Evolutionary conservation across 768 basidiomycete species (phyloP).

Genomic region (Omphalotus guepiniiformis): DNA sequence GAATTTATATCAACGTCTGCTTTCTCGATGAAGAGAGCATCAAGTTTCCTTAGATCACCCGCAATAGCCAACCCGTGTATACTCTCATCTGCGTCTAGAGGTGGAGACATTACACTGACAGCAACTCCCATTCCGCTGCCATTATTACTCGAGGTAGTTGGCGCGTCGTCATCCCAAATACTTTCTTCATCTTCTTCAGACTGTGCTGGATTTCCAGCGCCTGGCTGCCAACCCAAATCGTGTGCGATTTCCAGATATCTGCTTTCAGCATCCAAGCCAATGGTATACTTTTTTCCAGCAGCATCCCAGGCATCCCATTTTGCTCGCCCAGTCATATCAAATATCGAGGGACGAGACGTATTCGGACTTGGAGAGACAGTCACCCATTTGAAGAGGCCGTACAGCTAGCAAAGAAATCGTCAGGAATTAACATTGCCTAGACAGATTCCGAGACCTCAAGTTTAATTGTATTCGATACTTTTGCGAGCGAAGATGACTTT

Average conservation of each 20-base stretch:
- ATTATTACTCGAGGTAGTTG: slow-evolving; percentile 22
- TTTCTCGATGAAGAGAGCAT: slow-evolving; percentile 36
- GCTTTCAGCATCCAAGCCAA: slow-evolving; percentile 46
- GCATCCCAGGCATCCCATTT: slow-evolving; percentile 86
- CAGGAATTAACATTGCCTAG: slow-evolving; percentile 11
- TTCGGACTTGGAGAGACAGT: slow-evolving; percentile 55
- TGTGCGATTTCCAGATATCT: slow-evolving; percentile 68
- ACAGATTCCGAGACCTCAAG: slow-evolving; percentile 56
- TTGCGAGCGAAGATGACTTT: slow-evolving; percentile 44
- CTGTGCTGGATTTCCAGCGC: slow-evolving; percentile 14
- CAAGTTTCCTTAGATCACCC: slow-evolving; percentile 45
- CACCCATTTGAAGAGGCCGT: slow-evolving; percentile 77
- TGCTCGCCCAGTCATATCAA: slow-evolving; percentile 74
- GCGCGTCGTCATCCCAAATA: slow-evolving; percentile 45
- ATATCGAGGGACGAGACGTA: slow-evolving; percentile 62
- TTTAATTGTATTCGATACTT: slow-evolving; percentile 59
- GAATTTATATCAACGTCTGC: slow-evolving; percentile 50
- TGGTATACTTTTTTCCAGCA: slow-evolving; percentile 44
- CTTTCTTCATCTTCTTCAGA: slow-evolving; percentile 24
- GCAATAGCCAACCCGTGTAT: slow-evolving; percentile 63
- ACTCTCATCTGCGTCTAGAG: slow-evolving; percentile 33
- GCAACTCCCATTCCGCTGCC: slow-evolving; percentile 46
- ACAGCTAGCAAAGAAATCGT: slow-evolving; percentile 53
- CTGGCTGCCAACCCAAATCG: slow-evolving; percentile 63
- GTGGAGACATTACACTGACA: slow-evolving; percentile 57